A percentile compares a stretch with the other conserved stretches of the same genome.
Conservation (phyloP, 1,139 yeast species). For the Yamadazyma buinensis region DNA sequence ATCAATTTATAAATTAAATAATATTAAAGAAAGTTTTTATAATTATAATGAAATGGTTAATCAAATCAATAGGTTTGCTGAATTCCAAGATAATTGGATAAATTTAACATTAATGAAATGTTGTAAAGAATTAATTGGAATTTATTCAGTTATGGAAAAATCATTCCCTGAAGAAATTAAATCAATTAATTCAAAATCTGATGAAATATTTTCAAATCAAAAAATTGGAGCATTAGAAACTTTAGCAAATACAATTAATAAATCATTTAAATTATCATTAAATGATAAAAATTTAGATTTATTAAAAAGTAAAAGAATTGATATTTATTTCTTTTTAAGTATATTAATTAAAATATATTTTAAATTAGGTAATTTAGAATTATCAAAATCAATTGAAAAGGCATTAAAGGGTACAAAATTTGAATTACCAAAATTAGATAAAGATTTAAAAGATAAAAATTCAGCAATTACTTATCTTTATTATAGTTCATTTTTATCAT, state of each 20-base stretch:
- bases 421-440: conserved; percentile 49
- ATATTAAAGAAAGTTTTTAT: conserved; percentile 37
- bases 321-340: conserved; percentile 72
- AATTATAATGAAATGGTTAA: conserved; percentile 41
- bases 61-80: conserved; percentile 58
- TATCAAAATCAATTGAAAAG: conserved; percentile 75
- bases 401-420: conserved; percentile 58
- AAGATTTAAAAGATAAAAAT: conserved; percentile 39
- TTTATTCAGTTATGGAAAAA: conserved; percentile 36
- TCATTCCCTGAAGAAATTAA: conserved; percentile 26
- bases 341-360: conserved; percentile 72
- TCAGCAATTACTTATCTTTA: conserved; percentile 62
- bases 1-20: conserved; percentile 32
- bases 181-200: conserved; percentile 1
- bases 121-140: conserved; percentile 53
- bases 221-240: conserved; percentile 38
- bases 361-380: conserved; percentile 62
- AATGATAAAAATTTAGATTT: conserved; percentile 68
- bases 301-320: conserved; percentile 51
- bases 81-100: conserved; percentile 63
- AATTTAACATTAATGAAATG: conserved; percentile 53
- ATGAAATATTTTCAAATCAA: conserved; percentile 5
- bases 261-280: conserved; percentile 71
- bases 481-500: conserved; percentile 59
- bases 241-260: conserved; percentile 66